phyloP scores from a whole-genome alignment of 192 early-diverging fungal species.

The Podila clonocystis region DNA sequence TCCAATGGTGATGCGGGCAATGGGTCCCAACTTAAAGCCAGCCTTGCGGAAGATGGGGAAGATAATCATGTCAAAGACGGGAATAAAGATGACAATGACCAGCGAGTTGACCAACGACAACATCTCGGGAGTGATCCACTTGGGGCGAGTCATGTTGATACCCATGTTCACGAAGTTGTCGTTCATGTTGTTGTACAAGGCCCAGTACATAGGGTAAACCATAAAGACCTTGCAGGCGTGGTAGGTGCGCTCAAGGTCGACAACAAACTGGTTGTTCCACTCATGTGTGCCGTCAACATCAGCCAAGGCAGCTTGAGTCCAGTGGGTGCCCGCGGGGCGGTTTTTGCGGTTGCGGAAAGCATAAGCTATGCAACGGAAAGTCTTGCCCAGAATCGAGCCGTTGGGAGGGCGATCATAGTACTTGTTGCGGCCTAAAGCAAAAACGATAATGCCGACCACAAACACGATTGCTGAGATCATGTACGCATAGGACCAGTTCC shows the following conservation, averaged over 20 bases:
- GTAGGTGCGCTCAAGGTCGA: slow-evolving; percentile 68
- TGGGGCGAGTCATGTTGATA: slow-evolving; percentile 61
- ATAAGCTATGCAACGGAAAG: not conserved
- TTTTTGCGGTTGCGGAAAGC: slow-evolving; percentile 26
- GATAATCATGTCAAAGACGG: slow-evolving; percentile 69
- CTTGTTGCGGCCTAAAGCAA: slow-evolving; percentile 60
- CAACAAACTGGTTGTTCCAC: slow-evolving; percentile 80
- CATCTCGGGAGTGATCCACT: slow-evolving; percentile 71
- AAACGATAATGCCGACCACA: slow-evolving; percentile 57
- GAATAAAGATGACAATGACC: slow-evolving; percentile 73
- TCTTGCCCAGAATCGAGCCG: slow-evolving; percentile 62
- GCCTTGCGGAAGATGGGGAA: slow-evolving; percentile 67
- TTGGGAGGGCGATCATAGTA: slow-evolving; percentile 66
- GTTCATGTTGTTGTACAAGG: slow-evolving; percentile 71
- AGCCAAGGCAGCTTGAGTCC: slow-evolving; percentile 23
- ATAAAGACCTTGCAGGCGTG: slow-evolving; percentile 75
- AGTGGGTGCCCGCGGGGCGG: slow-evolving; percentile 73
- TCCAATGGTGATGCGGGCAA: slow-evolving; percentile 73
- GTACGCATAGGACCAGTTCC: slow-evolving; percentile 68
- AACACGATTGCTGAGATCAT: slow-evolving; percentile 67
- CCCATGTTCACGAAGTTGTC: slow-evolving; percentile 52
- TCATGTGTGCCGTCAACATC: slow-evolving; percentile 34
- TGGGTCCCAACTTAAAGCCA: slow-evolving; percentile 64
- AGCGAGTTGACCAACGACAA: slow-evolving; percentile 76
- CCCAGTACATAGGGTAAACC: slow-evolving; percentile 81